Conservation (phyloP, 805 yeast species). For the Saturnispora dispora region DNA sequence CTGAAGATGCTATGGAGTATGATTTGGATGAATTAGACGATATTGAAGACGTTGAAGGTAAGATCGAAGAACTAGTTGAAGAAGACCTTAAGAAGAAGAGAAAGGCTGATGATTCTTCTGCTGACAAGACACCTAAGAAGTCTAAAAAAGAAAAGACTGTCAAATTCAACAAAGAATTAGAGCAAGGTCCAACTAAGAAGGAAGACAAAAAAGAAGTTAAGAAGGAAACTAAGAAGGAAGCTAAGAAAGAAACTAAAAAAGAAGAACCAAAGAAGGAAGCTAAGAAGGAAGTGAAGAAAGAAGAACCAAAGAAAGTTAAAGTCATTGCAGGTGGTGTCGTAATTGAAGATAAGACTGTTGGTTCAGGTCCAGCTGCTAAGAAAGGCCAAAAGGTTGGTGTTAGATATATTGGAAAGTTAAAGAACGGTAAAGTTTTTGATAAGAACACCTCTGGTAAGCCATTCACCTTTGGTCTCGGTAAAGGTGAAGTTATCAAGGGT, state of each 20-base stretch:
- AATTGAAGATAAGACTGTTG: conserved; percentile 84
- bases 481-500: conserved; percentile 97
- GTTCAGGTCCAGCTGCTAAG: conserved; percentile 84
- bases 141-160: conserved; percentile 56
- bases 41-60: conserved; percentile 60
- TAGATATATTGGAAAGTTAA: conserved; percentile 95
- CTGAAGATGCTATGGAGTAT: conserved; percentile 36
- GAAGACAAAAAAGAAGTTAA: conserved; percentile 24
- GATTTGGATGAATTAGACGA: conserved; percentile 59
- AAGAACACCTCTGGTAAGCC: conserved; percentile 97
- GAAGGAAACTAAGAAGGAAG: conserved; percentile 15
- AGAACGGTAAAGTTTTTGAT: conserved; percentile 94
- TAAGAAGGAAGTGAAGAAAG: conserved; percentile 18
- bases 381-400: conserved; percentile 87
- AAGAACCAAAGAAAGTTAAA: conserved; percentile 53
- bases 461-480: conserved; percentile 81
- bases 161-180: conserved; percentile 82
- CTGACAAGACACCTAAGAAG: conserved; percentile 29
- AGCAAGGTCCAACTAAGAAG: conserved; percentile 76
- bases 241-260: conserved; percentile 22
- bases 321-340: conserved; percentile 88
- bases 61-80: conserved; percentile 66
- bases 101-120: conserved; percentile 20
- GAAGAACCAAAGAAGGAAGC: conserved; percentile 17
- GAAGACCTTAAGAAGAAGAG: conserved; percentile 38